These are phyloP conservation scores for Phytophthora meadii DNA, from an alignment of 352 stramenopile species.

Conservation along the genomic window DNA sequence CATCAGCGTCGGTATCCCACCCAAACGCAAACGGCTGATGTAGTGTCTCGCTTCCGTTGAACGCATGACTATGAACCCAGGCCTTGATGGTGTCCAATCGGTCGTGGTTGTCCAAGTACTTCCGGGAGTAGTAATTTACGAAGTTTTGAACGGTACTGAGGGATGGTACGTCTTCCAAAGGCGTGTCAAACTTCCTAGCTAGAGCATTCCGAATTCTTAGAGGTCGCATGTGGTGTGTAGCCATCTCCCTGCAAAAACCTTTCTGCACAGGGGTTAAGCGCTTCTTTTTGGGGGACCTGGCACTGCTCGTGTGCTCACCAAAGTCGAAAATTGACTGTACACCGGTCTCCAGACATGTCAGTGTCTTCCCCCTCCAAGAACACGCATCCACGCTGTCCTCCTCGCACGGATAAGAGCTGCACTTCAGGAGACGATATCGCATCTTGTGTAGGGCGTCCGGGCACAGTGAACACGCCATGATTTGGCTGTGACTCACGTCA, in stretches of 20 bases:
- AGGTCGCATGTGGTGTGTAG: neutral
- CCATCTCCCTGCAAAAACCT: constrained; percentile 5
- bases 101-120: constrained; percentile 8
- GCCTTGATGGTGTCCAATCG: neutral
- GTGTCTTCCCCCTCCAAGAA: neutral
- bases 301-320: neutral
- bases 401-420: neutral
- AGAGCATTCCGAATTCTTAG: constrained; percentile 7
- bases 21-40: constrained; percentile 1
- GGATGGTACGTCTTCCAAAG: neutral
- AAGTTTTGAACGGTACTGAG: constrained; percentile 7
- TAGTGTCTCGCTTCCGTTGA: neutral
- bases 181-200: neutral
- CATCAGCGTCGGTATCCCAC: no score
- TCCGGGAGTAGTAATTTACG: constrained; percentile 10
- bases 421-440: neutral
- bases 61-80: constrained; percentile 1
- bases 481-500: no score
- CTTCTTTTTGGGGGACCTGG: neutral
- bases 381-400: neutral
- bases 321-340: neutral
- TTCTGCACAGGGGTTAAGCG: constrained; percentile 7
- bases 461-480: no score
- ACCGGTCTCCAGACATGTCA: neutral
- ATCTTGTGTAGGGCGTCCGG: neutral